Percentiles rank a stretch among this genome's conserved stretches.
Evolutionary conservation across 2,329 filamentous ascomycete species (phyloP).

Genomic region (Beauveria sp.): DNA sequence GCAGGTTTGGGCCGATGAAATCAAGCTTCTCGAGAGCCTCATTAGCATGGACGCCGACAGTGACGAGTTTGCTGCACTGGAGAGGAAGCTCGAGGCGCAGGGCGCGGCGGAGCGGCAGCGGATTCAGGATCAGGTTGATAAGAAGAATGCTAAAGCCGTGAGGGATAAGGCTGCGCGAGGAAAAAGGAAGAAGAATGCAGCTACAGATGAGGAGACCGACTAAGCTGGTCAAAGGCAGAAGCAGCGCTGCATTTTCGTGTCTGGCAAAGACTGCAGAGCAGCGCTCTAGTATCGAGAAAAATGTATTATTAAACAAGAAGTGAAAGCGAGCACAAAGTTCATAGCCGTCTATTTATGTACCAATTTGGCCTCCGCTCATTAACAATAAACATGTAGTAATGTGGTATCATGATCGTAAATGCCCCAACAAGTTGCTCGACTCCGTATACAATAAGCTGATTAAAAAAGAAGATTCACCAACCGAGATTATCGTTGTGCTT

Average conservation of each 20-base stretch:
- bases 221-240: constrained; percentile 11
- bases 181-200: constrained; percentile 29
- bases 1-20: constrained; percentile 82
- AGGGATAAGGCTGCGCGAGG: constrained; percentile 20
- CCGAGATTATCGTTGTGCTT: background rate
- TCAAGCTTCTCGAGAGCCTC: constrained; percentile 84
- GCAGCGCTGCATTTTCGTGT: background rate
- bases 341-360: background rate
- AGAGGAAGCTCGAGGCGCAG: constrained; percentile 55
- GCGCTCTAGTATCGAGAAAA: background rate
- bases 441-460: background rate
- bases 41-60: constrained; percentile 74
- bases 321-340: background rate
- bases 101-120: constrained; percentile 67
- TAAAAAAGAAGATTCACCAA: background rate
- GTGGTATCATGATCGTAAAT: constrained; percentile 6
- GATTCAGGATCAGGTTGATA: constrained; percentile 71
- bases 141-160: constrained; percentile 48
- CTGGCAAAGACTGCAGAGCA: background rate
- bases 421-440: background rate
- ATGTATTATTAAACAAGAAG: background rate
- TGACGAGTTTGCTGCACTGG: constrained; percentile 62
- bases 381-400: background rate
- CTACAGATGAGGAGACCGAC: constrained; percentile 27
- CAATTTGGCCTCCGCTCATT: background rate